Conservation (phyloP, 352 stramenopile genomes). For the Phytopythium ostracodes region DNA sequence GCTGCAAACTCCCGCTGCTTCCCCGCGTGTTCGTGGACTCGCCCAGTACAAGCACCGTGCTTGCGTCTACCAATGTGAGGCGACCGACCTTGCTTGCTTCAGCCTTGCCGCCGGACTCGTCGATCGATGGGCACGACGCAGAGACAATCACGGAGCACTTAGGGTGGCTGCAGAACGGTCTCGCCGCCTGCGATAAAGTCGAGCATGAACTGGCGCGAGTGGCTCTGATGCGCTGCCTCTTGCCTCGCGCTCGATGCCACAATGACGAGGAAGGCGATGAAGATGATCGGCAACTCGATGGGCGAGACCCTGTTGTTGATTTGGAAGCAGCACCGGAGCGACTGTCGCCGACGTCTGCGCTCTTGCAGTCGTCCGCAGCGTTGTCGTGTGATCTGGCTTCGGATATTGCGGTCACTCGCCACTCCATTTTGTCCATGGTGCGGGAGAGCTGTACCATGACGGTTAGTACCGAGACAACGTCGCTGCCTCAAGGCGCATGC, state of each 20-base stretch:
- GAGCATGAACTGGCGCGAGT: slow-evolving; percentile 12
- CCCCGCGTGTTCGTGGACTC: slow-evolving; percentile 9
- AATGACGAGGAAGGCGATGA: neutral
- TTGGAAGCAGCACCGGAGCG: neutral
- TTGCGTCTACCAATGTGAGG: neutral
- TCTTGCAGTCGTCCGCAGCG: neutral
- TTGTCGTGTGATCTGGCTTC: neutral
- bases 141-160: neutral
- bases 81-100: neutral
- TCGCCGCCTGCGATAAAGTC: neutral
- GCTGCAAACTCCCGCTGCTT: slow-evolving; percentile 24
- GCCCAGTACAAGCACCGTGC: neutral
- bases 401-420: neutral
- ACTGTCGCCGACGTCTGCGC: neutral
- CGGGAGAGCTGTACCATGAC: neutral
- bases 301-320: neutral
- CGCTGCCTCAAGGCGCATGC: neutral
- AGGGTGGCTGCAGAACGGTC: neutral
- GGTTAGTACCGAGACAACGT: neutral
- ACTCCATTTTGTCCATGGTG: neutral
- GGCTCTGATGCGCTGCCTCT: slow-evolving; percentile 6
- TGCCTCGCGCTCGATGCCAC: neutral
- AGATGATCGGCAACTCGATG: neutral
- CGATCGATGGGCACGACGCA: neutral
- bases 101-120: neutral